A percentile compares a stretch with the other conserved stretches of the same genome.
phyloP scores from a whole-genome alignment of 2,329 filamentous ascomycete species.

The Zymoseptoria brevis region DNA sequence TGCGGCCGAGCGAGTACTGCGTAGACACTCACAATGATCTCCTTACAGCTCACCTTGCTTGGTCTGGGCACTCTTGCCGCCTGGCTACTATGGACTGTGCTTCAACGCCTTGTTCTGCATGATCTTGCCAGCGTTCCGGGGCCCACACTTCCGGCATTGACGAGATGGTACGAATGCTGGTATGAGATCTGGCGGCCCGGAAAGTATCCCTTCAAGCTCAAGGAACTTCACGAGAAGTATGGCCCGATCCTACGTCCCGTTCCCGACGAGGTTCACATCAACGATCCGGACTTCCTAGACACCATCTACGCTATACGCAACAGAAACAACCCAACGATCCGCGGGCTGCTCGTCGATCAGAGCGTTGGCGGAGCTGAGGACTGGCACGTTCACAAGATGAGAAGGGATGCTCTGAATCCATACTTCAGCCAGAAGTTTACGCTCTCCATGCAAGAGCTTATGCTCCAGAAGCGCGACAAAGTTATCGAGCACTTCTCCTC shows the following conservation, averaged over 20 bases:
- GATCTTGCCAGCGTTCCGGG: conserved; percentile 2
- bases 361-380: conserved; percentile 5
- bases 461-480: conserved; percentile 4
- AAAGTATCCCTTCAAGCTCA: conserved; percentile 10
- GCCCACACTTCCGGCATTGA: neutral
- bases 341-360: conserved; percentile 1
- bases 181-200: conserved; percentile 9
- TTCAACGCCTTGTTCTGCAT: conserved; percentile 5
- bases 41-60: neutral
- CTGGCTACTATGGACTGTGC: neutral
- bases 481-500: neutral
- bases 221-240: conserved; percentile 10
- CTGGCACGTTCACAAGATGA: conserved; percentile 3
- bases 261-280: conserved; percentile 37
- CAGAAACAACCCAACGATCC: neutral
- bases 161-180: conserved; percentile 10
- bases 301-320: conserved; percentile 13
- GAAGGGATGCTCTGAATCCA: conserved; percentile 6
- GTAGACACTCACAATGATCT: neutral
- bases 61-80: neutral
- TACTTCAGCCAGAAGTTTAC: conserved; percentile 5
- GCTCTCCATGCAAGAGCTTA: conserved; percentile 1
- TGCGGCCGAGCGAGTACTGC: too few species aligned
- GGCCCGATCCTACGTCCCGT: conserved; percentile 25
- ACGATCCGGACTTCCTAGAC: conserved; percentile 31